Conservation (phyloP, 441 rosid species). For the Geranium incanum region DNA sequence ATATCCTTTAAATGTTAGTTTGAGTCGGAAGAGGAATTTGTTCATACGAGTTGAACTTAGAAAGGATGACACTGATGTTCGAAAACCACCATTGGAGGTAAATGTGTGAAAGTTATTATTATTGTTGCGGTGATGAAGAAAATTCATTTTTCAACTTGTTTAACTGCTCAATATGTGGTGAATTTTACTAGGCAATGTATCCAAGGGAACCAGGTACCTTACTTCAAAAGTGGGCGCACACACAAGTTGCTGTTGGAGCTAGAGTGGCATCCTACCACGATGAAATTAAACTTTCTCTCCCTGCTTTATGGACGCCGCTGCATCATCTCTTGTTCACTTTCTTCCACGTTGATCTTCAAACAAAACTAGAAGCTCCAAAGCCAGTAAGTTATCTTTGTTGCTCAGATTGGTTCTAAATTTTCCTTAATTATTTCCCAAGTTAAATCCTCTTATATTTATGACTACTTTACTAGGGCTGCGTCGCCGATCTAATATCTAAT, state of each 20-base stretch:
- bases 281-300: constrained; percentile 85
- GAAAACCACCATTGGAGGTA: constrained; percentile 95
- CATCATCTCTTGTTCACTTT: constrained; percentile 97
- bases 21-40: constrained; percentile 91
- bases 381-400: constrained; percentile 52
- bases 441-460: constrained; percentile 5
- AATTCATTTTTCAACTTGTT: neutral
- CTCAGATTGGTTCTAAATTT: constrained; percentile 1
- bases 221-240: constrained; percentile 83
- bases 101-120: constrained; percentile 15
- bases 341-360: constrained; percentile 95
- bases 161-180: constrained; percentile 17
- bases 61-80: constrained; percentile 89
- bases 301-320: constrained; percentile 87
- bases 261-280: constrained; percentile 91
- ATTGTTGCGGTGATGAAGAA: constrained; percentile 10
- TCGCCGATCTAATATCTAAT: constrained; percentile 11
- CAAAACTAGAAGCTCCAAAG: constrained; percentile 97
- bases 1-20: constrained; percentile 76
- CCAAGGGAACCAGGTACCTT: constrained; percentile 75
- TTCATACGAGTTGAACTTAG: constrained; percentile 88
- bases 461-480: constrained; percentile 4
- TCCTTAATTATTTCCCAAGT: constrained; percentile 1
- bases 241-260: constrained; percentile 86
- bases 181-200: constrained; percentile 66